Conservation (phyloP, 768 basidiomycete species). For the Leccinellum luteum region DNA sequence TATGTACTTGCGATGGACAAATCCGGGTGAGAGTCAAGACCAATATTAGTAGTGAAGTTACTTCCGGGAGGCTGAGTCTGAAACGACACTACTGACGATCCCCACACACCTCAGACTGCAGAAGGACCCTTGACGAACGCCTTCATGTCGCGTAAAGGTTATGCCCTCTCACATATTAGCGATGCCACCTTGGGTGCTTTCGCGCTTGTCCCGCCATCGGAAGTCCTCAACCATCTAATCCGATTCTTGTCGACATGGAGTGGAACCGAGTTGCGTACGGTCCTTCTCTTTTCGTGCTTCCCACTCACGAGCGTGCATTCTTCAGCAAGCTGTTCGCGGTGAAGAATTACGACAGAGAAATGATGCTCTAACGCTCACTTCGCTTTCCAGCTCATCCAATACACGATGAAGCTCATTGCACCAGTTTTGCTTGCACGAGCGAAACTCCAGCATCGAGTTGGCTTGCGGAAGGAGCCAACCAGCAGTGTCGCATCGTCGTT, state of each 20-base stretch:
- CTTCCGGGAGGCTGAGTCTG: not conserved
- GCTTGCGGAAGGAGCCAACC: conserved; percentile 49
- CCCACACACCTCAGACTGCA: not conserved
- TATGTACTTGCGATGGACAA: not conserved
- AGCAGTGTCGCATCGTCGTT: conserved; percentile 55
- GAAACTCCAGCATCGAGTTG: conserved; percentile 62
- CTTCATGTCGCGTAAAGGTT: conserved; percentile 53
- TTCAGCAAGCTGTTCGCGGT: conserved; percentile 77
- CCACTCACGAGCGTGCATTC: conserved; percentile 9
- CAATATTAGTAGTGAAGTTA: not conserved
- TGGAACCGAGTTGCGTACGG: conserved; percentile 74
- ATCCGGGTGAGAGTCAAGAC: not conserved
- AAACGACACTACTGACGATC: not conserved
- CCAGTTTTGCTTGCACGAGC: conserved; percentile 68
- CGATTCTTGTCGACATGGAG: conserved; percentile 81
- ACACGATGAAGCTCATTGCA: conserved; percentile 64
- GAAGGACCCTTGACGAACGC: not conserved
- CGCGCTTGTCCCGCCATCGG: conserved; percentile 52
- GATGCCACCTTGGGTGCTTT: conserved; percentile 67
- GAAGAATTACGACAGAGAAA: not conserved
- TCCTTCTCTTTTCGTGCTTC: conserved; percentile 6
- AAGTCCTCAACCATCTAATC: conserved; percentile 68
- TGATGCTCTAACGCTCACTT: not conserved
- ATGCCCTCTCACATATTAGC: conserved; percentile 51
- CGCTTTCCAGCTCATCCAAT: conserved; percentile 61